Conservation (phyloP, 2,329 filamentous ascomycete species). For the Graphilbum fragrans region DNA sequence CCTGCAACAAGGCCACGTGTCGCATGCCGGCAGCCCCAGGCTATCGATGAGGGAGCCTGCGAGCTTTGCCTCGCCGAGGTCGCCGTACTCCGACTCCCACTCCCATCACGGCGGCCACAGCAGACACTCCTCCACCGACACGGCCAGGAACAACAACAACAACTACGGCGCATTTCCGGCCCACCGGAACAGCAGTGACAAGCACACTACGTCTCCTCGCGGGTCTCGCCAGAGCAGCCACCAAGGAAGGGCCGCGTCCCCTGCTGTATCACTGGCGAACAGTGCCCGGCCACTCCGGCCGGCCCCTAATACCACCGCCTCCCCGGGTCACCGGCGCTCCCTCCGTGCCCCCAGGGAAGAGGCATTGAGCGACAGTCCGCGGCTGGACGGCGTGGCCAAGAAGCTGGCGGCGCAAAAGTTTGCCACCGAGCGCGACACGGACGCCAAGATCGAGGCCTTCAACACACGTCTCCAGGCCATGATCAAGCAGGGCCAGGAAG, state of each 20-base stretch:
- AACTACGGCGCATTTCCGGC: too few relatives aligned
- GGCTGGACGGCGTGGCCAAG: constrained; percentile 55
- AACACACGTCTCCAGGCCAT: constrained; percentile 71
- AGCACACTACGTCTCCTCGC: too few relatives aligned
- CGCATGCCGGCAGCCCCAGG: constrained; percentile 31
- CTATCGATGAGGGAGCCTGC: constrained; percentile 31
- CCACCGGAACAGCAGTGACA: too few relatives aligned
- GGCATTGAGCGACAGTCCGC: constrained; percentile 29
- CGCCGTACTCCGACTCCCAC: constrained; percentile 17
- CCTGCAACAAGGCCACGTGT: constrained; percentile 17
- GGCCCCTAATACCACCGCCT: constrained; percentile 30
- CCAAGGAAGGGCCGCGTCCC: too few relatives aligned
- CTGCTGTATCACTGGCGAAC: too few relatives aligned
- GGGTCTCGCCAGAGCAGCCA: too few relatives aligned
- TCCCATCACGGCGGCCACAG: constrained; percentile 18
- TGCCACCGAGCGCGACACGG: constrained; percentile 64
- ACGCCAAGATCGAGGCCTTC: constrained; percentile 67
- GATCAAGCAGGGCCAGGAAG: constrained; percentile 81
- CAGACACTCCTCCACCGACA: too few relatives aligned
- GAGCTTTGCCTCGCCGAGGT: constrained; percentile 39
- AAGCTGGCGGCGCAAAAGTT: constrained; percentile 59
- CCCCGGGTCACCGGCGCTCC: not conserved
- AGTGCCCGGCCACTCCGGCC: constrained; percentile 22
- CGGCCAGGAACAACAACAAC: too few relatives aligned
- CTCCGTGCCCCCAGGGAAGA: not conserved